Evolutionary conservation across 2,329 filamentous ascomycete species (phyloP), one percentile per base, ranked within the genome.

Genomic region (Pezicula neosporulosa): DNA sequence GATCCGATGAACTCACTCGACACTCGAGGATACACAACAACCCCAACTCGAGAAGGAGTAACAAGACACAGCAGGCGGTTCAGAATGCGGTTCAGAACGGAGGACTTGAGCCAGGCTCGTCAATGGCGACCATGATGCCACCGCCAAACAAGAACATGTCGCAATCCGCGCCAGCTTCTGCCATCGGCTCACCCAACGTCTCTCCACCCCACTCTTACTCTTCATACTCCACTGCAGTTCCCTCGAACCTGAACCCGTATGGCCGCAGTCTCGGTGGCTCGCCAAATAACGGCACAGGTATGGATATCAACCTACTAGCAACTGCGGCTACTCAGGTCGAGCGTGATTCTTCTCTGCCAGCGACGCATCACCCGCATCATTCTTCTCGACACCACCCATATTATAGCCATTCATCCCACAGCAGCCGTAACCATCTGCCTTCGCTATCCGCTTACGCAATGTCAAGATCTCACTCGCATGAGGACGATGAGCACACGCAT

Each of bases 1-100:
- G 93, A 58, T 97, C 93, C 12, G 93, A 99, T 68, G 93, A 99
- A 74, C 80, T 99, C 62, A 99, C 94, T 56, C 86, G 93, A 55
- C 93, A 99, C 74, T 97, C 93, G 68, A 84, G 93, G 70, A 99
- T 99, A 75, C 93, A 99, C 82, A 97, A 90, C 83, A 99, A 97
- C 74, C 93, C 94, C 53, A 97, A 97, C 78, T 97, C 92, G 52
- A 82, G 94, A 67, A 80, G 93, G 66, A 92, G 90, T 60, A 95
- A 96, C 78, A 96, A 96, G 77, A 83, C 84, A 54, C 72, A 74
- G 50, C 70, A 76, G 54, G 63, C 66, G 36, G 66, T 75, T 58
- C 71, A 72, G 49, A 72, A 74, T 49, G 71, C 75, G 50, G 70
- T 80, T 61, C 72, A 74, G 55, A 71, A 73, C 33, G 72, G 70